Percentiles rank a stretch among this genome's conserved stretches.
phyloP scores from a whole-genome alignment of 169 alveolate genomes.

The Eimeria necatrix region DNA sequence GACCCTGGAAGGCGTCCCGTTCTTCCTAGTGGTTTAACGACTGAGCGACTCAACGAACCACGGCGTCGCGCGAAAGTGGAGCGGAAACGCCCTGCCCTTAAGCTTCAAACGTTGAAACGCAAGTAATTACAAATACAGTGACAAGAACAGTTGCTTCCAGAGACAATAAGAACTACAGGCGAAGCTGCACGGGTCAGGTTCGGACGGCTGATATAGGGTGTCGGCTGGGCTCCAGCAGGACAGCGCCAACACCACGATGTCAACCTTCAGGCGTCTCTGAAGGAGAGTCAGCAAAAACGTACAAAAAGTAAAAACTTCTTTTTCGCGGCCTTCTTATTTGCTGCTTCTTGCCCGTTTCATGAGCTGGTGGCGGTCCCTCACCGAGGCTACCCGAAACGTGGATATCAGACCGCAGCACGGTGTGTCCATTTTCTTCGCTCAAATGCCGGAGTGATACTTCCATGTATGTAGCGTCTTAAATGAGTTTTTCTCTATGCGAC shows the following conservation, averaged over 20 bases:
- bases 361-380: constrained; percentile 11
- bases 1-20: background rate
- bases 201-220: constrained; percentile 40
- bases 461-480: no score
- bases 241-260: background rate
- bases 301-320: background rate
- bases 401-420: background rate
- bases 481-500: no score
- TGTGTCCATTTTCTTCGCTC: no score
- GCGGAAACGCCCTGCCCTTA: background rate
- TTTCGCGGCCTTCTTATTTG: background rate
- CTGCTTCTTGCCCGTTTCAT: background rate
- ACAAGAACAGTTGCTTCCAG: constrained; percentile 12
- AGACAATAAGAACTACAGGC: background rate
- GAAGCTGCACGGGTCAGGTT: constrained; percentile 64
- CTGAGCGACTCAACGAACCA: constrained; percentile 28
- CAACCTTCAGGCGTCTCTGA: constrained; percentile 53
- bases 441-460: no score
- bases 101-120: constrained; percentile 64
- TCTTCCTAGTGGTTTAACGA: constrained; percentile 9
- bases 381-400: constrained; percentile 8
- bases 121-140: constrained; percentile 8
- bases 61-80: constrained; percentile 6
- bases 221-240: constrained; percentile 66
- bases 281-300: background rate